Base-by-base conservation (phyloP, 2,329 filamentous ascomycete genomes). In the Botrytis fabae region DNA sequence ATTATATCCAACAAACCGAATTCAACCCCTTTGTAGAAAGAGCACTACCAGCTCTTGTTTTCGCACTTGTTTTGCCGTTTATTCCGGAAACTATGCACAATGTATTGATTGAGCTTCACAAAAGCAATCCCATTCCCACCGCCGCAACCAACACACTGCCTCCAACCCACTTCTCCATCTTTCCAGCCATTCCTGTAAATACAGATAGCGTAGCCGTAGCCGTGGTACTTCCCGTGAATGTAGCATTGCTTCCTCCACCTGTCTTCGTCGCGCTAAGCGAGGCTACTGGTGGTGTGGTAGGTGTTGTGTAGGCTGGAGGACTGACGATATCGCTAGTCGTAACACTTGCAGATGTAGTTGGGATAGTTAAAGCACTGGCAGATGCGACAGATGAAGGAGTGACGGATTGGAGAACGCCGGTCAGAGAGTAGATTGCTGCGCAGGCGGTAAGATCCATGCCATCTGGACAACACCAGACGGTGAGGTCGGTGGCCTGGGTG, bases 381-480 rank as follows among this genome's bases (percentile, higher is more conserved):
- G 66, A 16, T n/a, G 59, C 44, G 38, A 35, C 5, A 18, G 66
- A 59, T 28, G 70, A 61, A 40, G 62, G 44, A 10, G 62, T 18
- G 9, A 70, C 25, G 0, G 71, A 70, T 59, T 73, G 71, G 3
- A 91, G 85, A 61, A 81, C 81, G 70, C 86, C 87, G 46, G 85
- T 82, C 71, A 87, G 81, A 62, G 80, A 81, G 77, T 86, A 86
- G 44, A 82, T 83, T 70, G 82, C 81, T 72, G 89, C 89, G 81
- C 89, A 91, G 63, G 86, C 81, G 40, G 81, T 81, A 66, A 90
- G 83, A 75, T 85, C 83, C 84, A 87, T 83, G 74, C 82, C 76
- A 73, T 77, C 38, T 54, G 88, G 88, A 81, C 89, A 91, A 84
- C 89, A 91, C 83, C 86, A 86, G 48, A 89, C 90, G 73, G 84